Evolutionary conservation across 2,329 filamentous ascomycete genomes (phyloP), one percentile per base, ranked within the genome.

Genomic region (Sordariomycetes sp.): DNA sequence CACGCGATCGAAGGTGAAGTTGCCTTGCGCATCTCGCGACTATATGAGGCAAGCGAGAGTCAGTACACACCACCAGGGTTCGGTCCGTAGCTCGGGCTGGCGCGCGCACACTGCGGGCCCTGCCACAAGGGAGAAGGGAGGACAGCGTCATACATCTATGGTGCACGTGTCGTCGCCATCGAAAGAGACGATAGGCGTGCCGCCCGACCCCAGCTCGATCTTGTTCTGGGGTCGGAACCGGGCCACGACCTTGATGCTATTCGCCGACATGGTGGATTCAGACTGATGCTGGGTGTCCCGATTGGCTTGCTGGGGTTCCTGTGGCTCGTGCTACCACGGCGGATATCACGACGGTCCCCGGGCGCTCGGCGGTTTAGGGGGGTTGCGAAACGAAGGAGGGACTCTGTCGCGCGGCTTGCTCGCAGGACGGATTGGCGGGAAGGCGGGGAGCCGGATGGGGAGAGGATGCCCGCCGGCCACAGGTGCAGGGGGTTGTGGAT

Each of bases 211-310:
- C 70, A 95, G 80, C 79, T 99, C 94, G 73, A 94, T 76, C 77
- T 90, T 90, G 80, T 99, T 99, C 76, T 97, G 93, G 67, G 94
- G 94, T 70, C 94, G 86, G 77, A 99, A 99, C 69, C 94, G 90
- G 79, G 93, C 93, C 72, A 99, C 92, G 72, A 99, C 94, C 89
- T 82, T 87, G 79, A 88, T 87, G 69, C 79, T 85, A 70, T 85
- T 83, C 66, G 76, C 76, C 70, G 80, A 82, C 79, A 80, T 81
- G 71, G 65, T 74, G 74, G 48, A 34, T 28, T 25, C 22, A 24
- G 14, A 28, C 28, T 32, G 28, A 32, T 32, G 28, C 34, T 32
- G n/a, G n/a, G n/a, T 34, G 34, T 7, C n/a, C 32, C 37, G 48
- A 57, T 24, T 18, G 37, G 52, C 52, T 37, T 35, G 52, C 6